phyloP scores from a whole-genome alignment of 306 rosid genomes.

The Citrullus colocynthis region DNA sequence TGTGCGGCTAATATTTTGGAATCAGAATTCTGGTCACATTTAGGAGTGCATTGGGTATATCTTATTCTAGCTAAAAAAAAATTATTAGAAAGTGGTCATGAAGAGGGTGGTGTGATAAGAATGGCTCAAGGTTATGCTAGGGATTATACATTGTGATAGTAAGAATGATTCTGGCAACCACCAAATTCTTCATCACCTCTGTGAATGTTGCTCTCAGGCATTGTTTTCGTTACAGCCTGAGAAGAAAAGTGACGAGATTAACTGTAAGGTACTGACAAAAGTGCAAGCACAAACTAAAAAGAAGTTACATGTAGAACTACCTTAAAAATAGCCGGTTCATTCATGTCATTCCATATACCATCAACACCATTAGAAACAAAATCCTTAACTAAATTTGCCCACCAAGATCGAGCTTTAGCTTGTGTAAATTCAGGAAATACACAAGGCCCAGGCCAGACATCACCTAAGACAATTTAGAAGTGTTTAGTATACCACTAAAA shows the following conservation, averaged over 20 bases:
- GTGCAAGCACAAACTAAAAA: neutral
- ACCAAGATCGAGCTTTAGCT: constrained; percentile 76
- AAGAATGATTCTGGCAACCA: constrained; percentile 72
- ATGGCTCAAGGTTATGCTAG: constrained; percentile 12
- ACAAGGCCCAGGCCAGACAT: constrained; percentile 92
- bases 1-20: neutral
- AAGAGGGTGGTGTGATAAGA: neutral
- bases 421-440: constrained; percentile 90
- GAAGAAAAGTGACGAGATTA: constrained; percentile 9
- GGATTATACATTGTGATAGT: constrained; percentile 74
- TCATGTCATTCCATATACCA: constrained; percentile 99
- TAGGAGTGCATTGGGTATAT: neutral
- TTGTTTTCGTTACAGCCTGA: constrained; percentile 73
- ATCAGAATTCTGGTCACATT: neutral
- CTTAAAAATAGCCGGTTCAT: constrained; percentile 86
- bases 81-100: neutral
- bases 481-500: neutral
- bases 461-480: constrained; percentile 36
- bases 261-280: neutral
- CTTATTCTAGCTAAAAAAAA: neutral
- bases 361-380: constrained; percentile 69
- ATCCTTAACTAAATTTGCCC: constrained; percentile 80
- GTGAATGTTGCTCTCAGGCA: constrained; percentile 85
- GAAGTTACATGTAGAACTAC: constrained; percentile 19
- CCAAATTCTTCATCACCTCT: constrained; percentile 87